These are phyloP conservation scores for Seiridium unicorne DNA, from an alignment of 2,329 filamentous ascomycete genomes.

Conservation along the genomic window DNA sequence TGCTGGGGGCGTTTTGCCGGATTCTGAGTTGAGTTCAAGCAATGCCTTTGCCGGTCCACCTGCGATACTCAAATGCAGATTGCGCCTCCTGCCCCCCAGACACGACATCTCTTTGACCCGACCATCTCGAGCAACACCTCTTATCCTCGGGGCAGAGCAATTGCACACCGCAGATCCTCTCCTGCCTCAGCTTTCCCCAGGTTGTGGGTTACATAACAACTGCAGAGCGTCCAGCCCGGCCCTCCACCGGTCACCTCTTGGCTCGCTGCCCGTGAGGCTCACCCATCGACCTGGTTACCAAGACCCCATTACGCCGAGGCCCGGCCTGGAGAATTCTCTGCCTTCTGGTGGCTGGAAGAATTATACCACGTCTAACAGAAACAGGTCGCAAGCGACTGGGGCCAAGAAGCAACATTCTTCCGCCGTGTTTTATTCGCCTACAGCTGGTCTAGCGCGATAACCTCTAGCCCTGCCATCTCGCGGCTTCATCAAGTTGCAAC, in stretches of 20 bases:
- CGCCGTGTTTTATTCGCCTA: slow-evolving; percentile 5
- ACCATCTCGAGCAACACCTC: background rate
- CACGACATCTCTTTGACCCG: too few species aligned
- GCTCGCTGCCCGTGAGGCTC: slow-evolving; percentile 10
- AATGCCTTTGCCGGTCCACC: background rate
- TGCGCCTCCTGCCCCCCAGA: background rate
- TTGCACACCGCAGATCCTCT: background rate
- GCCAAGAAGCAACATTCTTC: slow-evolving; percentile 15
- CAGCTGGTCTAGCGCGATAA: slow-evolving; percentile 1
- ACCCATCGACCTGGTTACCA: slow-evolving; percentile 1
- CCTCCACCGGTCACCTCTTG: background rate
- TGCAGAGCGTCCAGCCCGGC: background rate
- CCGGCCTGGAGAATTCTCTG: slow-evolving; percentile 18
- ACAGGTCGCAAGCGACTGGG: slow-evolving; percentile 12
- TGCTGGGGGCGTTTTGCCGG: background rate
- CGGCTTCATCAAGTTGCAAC: slow-evolving; percentile 4
- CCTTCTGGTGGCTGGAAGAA: slow-evolving; percentile 29
- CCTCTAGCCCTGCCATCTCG: background rate
- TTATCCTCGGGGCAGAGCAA: background rate
- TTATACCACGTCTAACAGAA: slow-evolving; percentile 20
- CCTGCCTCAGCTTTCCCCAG: background rate
- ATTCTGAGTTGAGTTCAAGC: background rate
- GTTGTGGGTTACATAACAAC: slow-evolving; percentile 3
- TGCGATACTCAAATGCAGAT: background rate
- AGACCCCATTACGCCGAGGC: slow-evolving; percentile 14